phyloP scores from a whole-genome alignment of 176 grass and related monocot species.

The Secale cereale region DNA sequence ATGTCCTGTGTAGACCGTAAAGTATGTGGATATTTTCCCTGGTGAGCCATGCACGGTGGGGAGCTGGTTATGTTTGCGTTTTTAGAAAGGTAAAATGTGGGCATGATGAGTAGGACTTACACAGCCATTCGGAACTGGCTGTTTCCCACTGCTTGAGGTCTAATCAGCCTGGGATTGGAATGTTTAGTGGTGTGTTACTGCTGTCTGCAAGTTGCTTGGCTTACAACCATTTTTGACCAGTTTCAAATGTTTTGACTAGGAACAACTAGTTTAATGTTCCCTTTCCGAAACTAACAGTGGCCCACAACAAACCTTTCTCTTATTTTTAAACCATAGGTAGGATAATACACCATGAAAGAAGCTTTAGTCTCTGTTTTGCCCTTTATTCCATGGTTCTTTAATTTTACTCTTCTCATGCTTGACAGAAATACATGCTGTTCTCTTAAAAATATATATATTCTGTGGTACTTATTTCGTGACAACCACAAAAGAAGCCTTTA shows the following conservation, averaged over 20 bases:
- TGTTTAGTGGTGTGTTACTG: background rate
- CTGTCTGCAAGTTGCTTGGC: background rate
- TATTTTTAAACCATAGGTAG: conserved; percentile 2
- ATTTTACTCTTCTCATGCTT: background rate
- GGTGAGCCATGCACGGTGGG: background rate
- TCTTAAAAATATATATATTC: background rate
- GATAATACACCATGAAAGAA: conserved; percentile 1
- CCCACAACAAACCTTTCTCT: background rate
- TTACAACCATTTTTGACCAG: background rate
- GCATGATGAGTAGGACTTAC: background rate
- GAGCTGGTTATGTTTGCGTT: background rate
- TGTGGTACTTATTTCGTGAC: conserved; percentile 14
- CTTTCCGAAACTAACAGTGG: background rate
- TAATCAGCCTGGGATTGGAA: background rate
- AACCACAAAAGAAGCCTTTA: conserved; percentile 9
- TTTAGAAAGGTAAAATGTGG: background rate
- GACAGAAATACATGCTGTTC: background rate
- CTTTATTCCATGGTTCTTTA: conserved; percentile 3
- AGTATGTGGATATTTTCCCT: conserved; percentile 19
- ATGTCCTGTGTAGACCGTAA: conserved; percentile 5
- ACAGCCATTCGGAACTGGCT: conserved; percentile 5
- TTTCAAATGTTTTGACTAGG: background rate
- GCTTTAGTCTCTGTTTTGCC: background rate
- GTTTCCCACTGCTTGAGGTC: background rate
- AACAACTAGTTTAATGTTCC: background rate